A percentile compares a stretch with the other conserved stretches of the same genome.
Conservation (phyloP, 2,329 filamentous ascomycete species). For the Hypoxylon sp. region DNA sequence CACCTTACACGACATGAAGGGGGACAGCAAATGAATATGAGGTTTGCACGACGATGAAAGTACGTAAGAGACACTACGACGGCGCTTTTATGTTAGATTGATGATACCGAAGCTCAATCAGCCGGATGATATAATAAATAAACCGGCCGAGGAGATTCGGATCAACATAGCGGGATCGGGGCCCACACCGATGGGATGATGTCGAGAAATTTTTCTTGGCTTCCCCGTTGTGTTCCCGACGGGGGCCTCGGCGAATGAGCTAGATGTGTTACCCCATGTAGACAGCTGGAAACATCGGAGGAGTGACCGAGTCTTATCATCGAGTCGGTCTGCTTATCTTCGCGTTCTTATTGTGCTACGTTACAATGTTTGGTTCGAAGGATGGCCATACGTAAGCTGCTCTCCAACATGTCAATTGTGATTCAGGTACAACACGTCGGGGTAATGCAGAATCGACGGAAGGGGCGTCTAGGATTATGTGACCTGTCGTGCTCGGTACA, state of each 20-base stretch:
- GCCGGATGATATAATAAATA: not conserved
- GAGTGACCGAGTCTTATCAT: constrained; percentile 4
- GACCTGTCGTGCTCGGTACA: not conserved
- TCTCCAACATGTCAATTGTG: not conserved
- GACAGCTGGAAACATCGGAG: constrained; percentile 32
- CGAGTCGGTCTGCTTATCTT: constrained; percentile 22
- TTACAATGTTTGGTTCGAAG: constrained; percentile 18
- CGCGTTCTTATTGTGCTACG: constrained; percentile 15
- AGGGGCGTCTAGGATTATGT: constrained; percentile 15
- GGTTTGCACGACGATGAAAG: too few relatives aligned
- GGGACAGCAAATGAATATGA: not conserved
- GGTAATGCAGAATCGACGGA: constrained; percentile 6
- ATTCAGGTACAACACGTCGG: constrained; percentile 5
- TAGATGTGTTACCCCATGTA: constrained; percentile 28
- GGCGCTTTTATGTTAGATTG: too few relatives aligned
- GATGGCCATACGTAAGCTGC: constrained; percentile 8
- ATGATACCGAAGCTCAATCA: not conserved
- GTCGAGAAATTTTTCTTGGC: constrained; percentile 36
- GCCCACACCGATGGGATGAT: constrained; percentile 39
- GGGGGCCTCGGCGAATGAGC: constrained; percentile 27
- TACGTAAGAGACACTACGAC: not conserved
- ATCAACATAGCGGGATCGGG: constrained; percentile 26
- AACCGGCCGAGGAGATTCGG: constrained; percentile 28
- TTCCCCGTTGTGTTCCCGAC: constrained; percentile 40
- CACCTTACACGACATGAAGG: not conserved